Base-by-base conservation (phyloP, 352 stramenopile genomes). In the Aphanomyces invadans region DNA sequence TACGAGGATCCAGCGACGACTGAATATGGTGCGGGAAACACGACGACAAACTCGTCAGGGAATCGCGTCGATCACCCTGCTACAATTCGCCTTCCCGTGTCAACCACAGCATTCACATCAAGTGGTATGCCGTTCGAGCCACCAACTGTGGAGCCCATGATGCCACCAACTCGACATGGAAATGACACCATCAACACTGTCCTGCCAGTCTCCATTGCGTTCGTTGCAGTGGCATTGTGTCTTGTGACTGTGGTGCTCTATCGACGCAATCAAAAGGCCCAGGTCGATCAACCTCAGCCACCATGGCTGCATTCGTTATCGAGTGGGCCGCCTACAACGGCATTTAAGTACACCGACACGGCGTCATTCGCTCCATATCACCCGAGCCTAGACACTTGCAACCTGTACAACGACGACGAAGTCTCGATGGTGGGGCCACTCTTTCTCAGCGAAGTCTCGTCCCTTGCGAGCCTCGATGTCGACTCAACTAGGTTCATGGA, bases 401-500 rank as follows among this genome's bases (percentile, higher is more conserved):
- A 42, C 36, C 36, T 42, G 7, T 42, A 15, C 36, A 42, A 42
- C 36, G 36, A 42, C 36, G 36, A 42, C 15, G 36, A 42, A 15
- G 7, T 15, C 7, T 42, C 36, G 36, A 15, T 42, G 7, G 36
- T 42, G 7, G 36, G 15, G 7, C 36, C 36, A 42, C 15, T 7
- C 7, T 42, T 42, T 42, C 7, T 15, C 7, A 42, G 36, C 15
- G 36, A 15, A 15, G 15, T 42, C 36, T 42, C 36, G 36, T 42
- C 36, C 15, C 36, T 42, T 15, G 36, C 36, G 36, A 42, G 36
- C 36, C 7, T 42, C 7, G 36, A 32, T 15, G 48, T 63, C 11
- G 55, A 63, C 25, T 48, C 42, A 26, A 63, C 55, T 5, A n/a
- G 42, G 17, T 63, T 36, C 42, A 33, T 48, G 19, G 55, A 63